Conservation (phyloP, 2,329 filamentous ascomycete genomes). For the Colletotrichum sp. region DNA sequence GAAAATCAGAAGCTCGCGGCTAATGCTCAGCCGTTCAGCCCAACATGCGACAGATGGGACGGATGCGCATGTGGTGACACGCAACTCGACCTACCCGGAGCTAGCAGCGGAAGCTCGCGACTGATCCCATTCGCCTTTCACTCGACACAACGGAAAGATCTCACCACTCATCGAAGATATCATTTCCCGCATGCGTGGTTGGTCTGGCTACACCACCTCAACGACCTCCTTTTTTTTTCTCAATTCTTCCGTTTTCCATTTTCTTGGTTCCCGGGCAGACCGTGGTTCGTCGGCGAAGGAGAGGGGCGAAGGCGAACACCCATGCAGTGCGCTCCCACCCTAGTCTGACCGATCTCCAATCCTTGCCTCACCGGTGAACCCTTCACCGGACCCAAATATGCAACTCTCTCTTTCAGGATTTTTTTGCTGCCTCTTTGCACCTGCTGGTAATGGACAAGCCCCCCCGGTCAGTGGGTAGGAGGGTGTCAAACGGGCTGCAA, state of each 20-base stretch:
- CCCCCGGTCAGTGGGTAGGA: background rate
- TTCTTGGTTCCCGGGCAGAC: background rate
- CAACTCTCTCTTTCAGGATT: background rate
- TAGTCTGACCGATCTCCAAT: conserved; percentile 13
- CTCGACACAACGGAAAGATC: background rate
- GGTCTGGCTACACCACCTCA: background rate
- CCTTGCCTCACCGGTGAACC: background rate
- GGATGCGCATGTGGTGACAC: background rate
- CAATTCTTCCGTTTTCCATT: background rate
- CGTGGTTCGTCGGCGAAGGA: background rate
- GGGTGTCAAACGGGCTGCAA: background rate
- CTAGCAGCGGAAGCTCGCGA: background rate
- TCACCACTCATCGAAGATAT: background rate
- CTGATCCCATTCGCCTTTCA: background rate
- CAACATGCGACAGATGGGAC: background rate
- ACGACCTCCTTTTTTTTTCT: background rate
- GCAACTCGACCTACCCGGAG: background rate
- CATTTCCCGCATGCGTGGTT: background rate
- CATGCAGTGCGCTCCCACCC: background rate
- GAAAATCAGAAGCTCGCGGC: background rate
- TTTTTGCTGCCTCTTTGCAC: background rate
- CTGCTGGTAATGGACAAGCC: background rate
- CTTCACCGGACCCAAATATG: background rate
- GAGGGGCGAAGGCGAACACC: background rate
- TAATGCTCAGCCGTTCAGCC: background rate